Conservation (phyloP, 1,139 yeast species). For the Lodderomyces margitis region DNA sequence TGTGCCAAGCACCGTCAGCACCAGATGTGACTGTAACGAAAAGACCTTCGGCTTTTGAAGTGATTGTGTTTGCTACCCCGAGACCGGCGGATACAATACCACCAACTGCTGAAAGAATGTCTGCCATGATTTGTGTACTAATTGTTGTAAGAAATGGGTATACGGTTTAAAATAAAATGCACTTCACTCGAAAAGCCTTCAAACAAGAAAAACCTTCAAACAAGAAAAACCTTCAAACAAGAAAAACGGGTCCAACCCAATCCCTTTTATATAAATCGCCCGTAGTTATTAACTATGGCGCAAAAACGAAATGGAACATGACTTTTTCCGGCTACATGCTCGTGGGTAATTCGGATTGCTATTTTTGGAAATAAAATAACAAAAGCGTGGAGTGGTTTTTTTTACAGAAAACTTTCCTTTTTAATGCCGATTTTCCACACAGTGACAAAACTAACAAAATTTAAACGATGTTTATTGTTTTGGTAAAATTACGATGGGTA, state of each 20-base stretch:
- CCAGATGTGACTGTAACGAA: slow-evolving; percentile 18
- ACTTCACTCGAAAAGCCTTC: too few species aligned
- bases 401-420: not conserved
- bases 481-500: too few species aligned
- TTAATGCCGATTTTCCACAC: not conserved
- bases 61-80: slow-evolving; percentile 15
- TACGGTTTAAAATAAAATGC: not conserved
- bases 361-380: not conserved
- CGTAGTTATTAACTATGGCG: too few species aligned
- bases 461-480: too few species aligned
- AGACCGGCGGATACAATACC: slow-evolving; percentile 14
- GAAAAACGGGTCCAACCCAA: too few species aligned
- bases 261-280: too few species aligned
- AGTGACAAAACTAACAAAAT: too few species aligned
- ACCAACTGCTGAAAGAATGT: slow-evolving; percentile 14
- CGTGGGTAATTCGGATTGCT: not conserved
- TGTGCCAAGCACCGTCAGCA: slow-evolving; percentile 11
- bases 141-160: not conserved
- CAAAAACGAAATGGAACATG: too few species aligned
- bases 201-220: too few species aligned
- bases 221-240: too few species aligned
- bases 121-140: slow-evolving; percentile 9
- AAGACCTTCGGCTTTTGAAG: slow-evolving; percentile 14
- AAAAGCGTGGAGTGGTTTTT: not conserved
- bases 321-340: too few species aligned